Evolutionary conservation across 2,329 filamentous ascomycete species (phyloP).

Genomic region (Domatiomyces globalis): DNA sequence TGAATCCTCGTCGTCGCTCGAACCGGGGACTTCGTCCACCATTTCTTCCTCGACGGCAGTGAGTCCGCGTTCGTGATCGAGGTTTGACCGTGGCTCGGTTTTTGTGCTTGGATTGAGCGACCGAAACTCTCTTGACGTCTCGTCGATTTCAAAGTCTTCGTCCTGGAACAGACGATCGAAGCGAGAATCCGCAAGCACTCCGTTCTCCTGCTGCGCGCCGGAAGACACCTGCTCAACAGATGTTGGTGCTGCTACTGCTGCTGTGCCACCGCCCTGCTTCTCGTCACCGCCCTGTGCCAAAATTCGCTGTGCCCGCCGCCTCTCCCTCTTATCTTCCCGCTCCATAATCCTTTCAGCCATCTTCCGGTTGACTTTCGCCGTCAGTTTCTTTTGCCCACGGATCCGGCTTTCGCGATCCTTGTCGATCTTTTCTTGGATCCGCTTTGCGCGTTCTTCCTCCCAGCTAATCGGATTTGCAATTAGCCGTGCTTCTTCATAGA

Average conservation of each 20-base stretch:
- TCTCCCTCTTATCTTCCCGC: constrained; percentile 43
- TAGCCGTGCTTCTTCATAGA: constrained; percentile 87
- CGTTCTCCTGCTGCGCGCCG: constrained; percentile 28
- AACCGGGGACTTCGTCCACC: constrained; percentile 36
- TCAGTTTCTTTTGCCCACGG: constrained; percentile 80
- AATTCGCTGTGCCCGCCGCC: constrained; percentile 30
- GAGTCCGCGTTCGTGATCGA: constrained; percentile 34
- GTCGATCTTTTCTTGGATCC: constrained; percentile 86
- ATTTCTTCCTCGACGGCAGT: constrained; percentile 51
- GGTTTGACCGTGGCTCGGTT: constrained; percentile 17
- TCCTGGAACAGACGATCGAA: constrained; percentile 85
- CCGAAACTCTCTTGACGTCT: constrained; percentile 73
- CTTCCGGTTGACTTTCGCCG: constrained; percentile 70
- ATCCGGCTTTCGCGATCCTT: constrained; percentile 94
- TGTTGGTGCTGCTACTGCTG: constrained; percentile 1
- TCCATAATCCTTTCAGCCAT: constrained; percentile 49
- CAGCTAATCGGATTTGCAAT: constrained; percentile 90
- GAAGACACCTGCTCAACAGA: constrained; percentile 2
- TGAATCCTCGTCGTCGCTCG: constrained; percentile 26
- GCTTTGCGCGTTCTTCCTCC: constrained; percentile 82
- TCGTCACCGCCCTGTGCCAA: constrained; percentile 45
- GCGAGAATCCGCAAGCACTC: constrained; percentile 67
- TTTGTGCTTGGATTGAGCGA: constrained; percentile 77
- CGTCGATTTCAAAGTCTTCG: constrained; percentile 83
- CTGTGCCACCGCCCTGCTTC: constrained; percentile 21